Base-by-base conservation (phyloP, 768 basidiomycete genomes). In the Boletellus ananiceps region DNA sequence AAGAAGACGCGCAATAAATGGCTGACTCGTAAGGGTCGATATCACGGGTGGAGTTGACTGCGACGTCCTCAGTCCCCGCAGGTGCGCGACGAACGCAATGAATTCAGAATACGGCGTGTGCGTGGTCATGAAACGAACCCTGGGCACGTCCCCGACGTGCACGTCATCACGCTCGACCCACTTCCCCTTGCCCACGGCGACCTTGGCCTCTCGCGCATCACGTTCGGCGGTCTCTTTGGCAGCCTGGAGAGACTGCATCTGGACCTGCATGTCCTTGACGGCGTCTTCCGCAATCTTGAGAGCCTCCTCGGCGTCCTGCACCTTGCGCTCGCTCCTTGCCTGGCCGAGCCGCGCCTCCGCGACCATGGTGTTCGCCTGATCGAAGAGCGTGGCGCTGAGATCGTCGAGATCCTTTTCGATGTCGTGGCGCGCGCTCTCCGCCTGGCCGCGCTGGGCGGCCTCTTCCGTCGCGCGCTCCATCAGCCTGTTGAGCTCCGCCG, bases 361-460 rank as follows among this genome's bases (percentile, higher is more conserved):
- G n/a, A 98, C 95, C 96, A 99, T 99, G 6, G 79, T 84, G 65
- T 99, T 98, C 6, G 95, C 95, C 69, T 96, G 87, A 44, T 81
- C 79, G 61, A 99, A 99, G 15, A 99, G 73, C 41, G 73, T 80
- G 14, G 93, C 92, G 54, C 93, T 93, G 52, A 99, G 83, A 66
- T 95, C 91, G 63, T 96, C 93, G 44, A 99, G 74, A 53, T 99
- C 95, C 70, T 86, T 83, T 73, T 99, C 95, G 44, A 99, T 95
- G 55, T 82, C 82, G 1, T 65, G 72, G 31, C 85, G 80, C 5
- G 91, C 93, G 43, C 74, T 81, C 68, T 95, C 94, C 1, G 94
- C 94, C 66, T 91, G 85, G 12, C 93, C 93, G 13, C 95, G 80
- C 56, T 86, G 81, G 1, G 90, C 84, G 13, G 94, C 93, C 71